Evolutionary conservation across 305 asterid species (phyloP), one percentile per base, ranked within the genome.

Genomic region (Fraxinus sp.): DNA sequence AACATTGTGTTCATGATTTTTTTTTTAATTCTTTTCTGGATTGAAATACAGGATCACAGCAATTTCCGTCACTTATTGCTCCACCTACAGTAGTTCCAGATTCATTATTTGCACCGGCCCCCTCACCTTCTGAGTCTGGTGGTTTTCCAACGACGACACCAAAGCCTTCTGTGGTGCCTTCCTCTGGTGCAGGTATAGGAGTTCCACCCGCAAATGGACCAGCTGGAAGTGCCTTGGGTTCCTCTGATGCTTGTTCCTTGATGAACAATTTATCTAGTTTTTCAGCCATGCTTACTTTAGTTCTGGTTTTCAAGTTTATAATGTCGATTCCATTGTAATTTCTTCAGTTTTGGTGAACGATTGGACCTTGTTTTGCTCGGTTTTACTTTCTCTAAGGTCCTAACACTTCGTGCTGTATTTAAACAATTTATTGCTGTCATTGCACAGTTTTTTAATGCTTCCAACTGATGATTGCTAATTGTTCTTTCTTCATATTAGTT

Each of bases 201-300:
- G 85, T 90, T 76, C 92, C 97, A 5, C 97, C 99, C 16, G 94
- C 95, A 22, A 81, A 91, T 79, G 98, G 94, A 28, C 99, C 99
- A 0, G 30, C 80, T 0, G 97, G 97, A 85, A 91, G 91, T 62
- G 57, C 89, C 76, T 68, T 85, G 32, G 93, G 89, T n/a, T 81
- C 91, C 20, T 85, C 91, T 7, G 85, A 75, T 13, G 85, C 97
- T 82, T 74, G 82, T 89, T 88, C 88, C 3, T 81, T 89, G 85
- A 83, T 55, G 82, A 85, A 86, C 80, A 89, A 85, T 68, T 49
- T 83, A 6, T 78, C 85, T 33, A 80, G 86, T 85, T 86, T 90
- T 46, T 92, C 86, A 0, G 16, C 84, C 39, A 32, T 88, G 83
- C 75, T 91, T 68, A 18, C 91, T 30, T 75, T 92, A 24, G 89